Conservation (phyloP, 31 red algal species). For the Pterothamnion heteromorphum region DNA sequence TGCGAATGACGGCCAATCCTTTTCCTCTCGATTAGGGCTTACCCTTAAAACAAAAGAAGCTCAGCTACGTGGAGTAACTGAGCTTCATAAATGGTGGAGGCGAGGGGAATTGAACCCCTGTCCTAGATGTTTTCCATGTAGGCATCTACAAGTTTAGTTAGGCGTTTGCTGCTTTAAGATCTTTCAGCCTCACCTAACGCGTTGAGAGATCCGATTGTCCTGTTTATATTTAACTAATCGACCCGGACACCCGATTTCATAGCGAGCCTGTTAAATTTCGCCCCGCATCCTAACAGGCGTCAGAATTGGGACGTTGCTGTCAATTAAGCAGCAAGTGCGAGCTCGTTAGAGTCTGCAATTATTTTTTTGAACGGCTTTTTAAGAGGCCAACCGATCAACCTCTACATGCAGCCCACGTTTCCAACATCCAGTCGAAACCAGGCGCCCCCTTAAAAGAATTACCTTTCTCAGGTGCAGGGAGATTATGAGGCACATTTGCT, state of each 20-base stretch:
- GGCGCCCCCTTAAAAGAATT: background rate
- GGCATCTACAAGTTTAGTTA: background rate
- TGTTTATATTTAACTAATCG: background rate
- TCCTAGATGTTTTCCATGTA: background rate
- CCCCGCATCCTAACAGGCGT: background rate
- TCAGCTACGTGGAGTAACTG: too few species aligned
- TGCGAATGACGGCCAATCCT: too few species aligned
- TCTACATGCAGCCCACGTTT: background rate
- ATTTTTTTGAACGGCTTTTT: background rate
- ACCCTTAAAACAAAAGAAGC: too few species aligned
- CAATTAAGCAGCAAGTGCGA: background rate
- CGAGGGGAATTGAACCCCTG: background rate
- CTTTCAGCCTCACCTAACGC: too few species aligned
- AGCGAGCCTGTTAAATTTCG: background rate
- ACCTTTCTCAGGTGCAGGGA: too few species aligned
- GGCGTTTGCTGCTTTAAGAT: too few species aligned
- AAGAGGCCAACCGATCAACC: background rate
- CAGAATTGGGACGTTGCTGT: background rate
- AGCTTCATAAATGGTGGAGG: background rate
- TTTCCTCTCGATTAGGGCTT: too few species aligned
- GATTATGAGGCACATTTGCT: too few species aligned
- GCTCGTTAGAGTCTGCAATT: conserved; percentile 1
- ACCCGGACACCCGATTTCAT: background rate
- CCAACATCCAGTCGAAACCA: background rate
- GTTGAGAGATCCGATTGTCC: too few species aligned